These are phyloP conservation scores for Geranium incanum DNA, from an alignment of 441 rosid species.

Conservation along the genomic window DNA sequence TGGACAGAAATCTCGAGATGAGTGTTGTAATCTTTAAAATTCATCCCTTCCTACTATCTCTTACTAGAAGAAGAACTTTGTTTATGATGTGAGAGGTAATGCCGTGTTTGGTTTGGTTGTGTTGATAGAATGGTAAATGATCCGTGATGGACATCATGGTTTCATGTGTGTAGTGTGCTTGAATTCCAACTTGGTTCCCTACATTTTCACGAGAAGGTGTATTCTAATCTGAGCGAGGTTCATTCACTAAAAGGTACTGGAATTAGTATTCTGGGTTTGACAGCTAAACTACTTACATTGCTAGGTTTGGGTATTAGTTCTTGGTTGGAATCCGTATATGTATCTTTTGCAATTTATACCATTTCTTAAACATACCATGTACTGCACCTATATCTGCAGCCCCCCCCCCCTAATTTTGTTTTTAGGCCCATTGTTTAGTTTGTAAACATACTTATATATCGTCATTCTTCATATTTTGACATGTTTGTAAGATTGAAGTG, in stretches of 20 bases:
- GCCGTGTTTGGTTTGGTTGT: neutral
- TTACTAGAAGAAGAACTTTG: neutral
- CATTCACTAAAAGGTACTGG: constrained; percentile 1
- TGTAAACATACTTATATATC: neutral
- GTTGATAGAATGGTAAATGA: neutral
- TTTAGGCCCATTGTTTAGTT: neutral
- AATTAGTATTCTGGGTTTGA: neutral
- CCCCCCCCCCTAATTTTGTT: neutral
- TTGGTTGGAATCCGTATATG: neutral
- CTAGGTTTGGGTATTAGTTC: neutral
- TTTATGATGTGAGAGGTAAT: neutral
- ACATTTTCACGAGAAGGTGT: neutral
- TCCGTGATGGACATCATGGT: neutral
- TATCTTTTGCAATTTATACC: neutral
- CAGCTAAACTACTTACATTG: neutral
- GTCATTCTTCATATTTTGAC: neutral
- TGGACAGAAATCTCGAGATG: neutral
- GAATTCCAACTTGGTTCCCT: neutral
- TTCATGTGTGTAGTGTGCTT: neutral
- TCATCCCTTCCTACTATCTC: neutral
- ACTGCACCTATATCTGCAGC: neutral
- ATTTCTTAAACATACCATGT: neutral
- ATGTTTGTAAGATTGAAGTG: neutral
- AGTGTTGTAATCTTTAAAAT: neutral
- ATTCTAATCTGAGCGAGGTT: neutral